Percentiles rank a stretch among this genome's conserved stretches.
Conservation (phyloP, 306 rosid species). For the Carpinus fangiana region DNA sequence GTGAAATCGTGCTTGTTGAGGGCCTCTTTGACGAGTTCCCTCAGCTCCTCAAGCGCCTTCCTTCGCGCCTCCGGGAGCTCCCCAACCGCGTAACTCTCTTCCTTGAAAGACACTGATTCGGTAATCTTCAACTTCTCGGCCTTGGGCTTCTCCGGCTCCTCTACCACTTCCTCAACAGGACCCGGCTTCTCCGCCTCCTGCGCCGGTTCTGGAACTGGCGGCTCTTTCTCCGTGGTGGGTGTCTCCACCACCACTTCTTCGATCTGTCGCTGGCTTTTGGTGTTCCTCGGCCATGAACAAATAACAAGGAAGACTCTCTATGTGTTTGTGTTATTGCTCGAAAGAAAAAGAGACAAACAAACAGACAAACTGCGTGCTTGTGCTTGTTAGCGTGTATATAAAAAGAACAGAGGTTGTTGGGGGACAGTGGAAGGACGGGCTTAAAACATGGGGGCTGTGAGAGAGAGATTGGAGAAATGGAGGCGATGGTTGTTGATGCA, state of each 20-base stretch:
- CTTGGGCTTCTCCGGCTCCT: slow-evolving; percentile 33
- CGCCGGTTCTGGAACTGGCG: slow-evolving; percentile 21
- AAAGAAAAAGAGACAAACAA: neutral
- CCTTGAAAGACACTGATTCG: slow-evolving; percentile 90
- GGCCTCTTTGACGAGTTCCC: slow-evolving; percentile 65
- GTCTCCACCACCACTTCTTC: slow-evolving; percentile 40
- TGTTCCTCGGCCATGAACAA: slow-evolving; percentile 69
- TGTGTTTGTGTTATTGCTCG: no score
- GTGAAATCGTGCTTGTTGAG: slow-evolving; percentile 71
- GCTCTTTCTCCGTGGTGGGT: slow-evolving; percentile 16
- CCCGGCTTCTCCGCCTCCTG: slow-evolving; percentile 22
- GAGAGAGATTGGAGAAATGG: neutral
- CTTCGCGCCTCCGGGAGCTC: slow-evolving; percentile 81
- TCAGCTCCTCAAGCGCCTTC: slow-evolving; percentile 82
- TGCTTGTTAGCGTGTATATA: neutral
- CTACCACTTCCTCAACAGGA: slow-evolving; percentile 21
- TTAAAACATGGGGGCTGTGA: slow-evolving; percentile 4
- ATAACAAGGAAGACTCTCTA: neutral
- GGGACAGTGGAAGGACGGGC: slow-evolving; percentile 4
- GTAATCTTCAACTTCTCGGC: slow-evolving; percentile 33
- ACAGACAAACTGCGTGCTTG: neutral
- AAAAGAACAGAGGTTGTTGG: neutral
- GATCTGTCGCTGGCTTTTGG: slow-evolving; percentile 39
- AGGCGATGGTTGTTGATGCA: slow-evolving; percentile 16
- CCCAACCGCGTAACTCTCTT: slow-evolving; percentile 70